These are phyloP conservation scores for Hansenula sp. DNA, from an alignment of 1,139 yeast species.

Conservation along the genomic window DNA sequence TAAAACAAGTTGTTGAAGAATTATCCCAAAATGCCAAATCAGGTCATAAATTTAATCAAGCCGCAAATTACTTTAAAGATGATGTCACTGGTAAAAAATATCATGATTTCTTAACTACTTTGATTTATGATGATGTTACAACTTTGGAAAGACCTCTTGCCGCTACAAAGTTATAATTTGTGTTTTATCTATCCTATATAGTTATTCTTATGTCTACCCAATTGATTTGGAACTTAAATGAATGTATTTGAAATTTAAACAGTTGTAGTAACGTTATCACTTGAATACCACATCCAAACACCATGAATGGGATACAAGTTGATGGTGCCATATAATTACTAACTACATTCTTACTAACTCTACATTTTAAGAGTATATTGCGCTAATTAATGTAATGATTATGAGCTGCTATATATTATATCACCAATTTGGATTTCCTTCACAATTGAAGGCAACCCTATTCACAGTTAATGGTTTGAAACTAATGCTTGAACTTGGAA, in stretches of 20 bases:
- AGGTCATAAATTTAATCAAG: slow-evolving; percentile 42
- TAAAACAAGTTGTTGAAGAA: slow-evolving; percentile 60
- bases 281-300: too few relatives aligned
- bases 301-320: too few relatives aligned
- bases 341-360: too few relatives aligned
- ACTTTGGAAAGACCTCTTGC: slow-evolving; percentile 24
- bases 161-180: slow-evolving; percentile 18
- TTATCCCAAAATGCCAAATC: slow-evolving; percentile 52
- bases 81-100: slow-evolving; percentile 64
- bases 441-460: slow-evolving; percentile 35
- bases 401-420: too few relatives aligned
- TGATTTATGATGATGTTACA: slow-evolving; percentile 54
- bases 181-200: not conserved
- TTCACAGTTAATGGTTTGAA: slow-evolving; percentile 35
- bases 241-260: too few relatives aligned
- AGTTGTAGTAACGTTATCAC: too few relatives aligned
- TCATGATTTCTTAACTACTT: slow-evolving; percentile 63
- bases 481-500: slow-evolving; percentile 26
- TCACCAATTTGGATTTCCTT: slow-evolving; percentile 34
- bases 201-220: not conserved
- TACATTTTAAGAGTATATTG: too few relatives aligned
- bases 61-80: slow-evolving; percentile 58
- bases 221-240: too few relatives aligned
- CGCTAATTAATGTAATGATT: too few relatives aligned
- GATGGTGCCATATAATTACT: too few relatives aligned